phyloP scores from a whole-genome alignment of 164 flowering plant species.

The Echeveria elegans region DNA sequence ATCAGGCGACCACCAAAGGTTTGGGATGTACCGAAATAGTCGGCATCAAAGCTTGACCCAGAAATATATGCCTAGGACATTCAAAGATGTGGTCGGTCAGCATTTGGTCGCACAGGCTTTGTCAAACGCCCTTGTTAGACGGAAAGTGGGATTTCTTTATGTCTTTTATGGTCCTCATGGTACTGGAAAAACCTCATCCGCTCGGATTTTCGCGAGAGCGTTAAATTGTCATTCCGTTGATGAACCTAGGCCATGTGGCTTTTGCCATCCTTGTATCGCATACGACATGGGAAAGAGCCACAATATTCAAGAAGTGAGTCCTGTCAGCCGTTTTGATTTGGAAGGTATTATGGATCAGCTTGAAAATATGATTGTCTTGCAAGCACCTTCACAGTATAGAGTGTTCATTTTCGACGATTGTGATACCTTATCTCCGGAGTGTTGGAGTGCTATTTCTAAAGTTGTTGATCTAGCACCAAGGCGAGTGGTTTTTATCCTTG shows the following conservation, averaged over 20 bases:
- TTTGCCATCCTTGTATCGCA: slow-evolving; percentile 73
- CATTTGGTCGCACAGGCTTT: slow-evolving; percentile 86
- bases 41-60: slow-evolving; percentile 77
- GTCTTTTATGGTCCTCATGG: slow-evolving; percentile 97
- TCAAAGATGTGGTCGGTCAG: slow-evolving; percentile 88
- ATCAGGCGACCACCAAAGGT: slow-evolving; percentile 34
- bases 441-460: slow-evolving; percentile 94
- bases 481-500: slow-evolving; percentile 76
- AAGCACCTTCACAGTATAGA: slow-evolving; percentile 47
- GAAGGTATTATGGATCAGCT: slow-evolving; percentile 64
- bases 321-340: slow-evolving; percentile 67
- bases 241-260: slow-evolving; percentile 78
- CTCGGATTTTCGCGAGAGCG: slow-evolving; percentile 86
- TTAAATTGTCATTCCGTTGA: slow-evolving; percentile 75
- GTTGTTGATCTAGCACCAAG: slow-evolving; percentile 90
- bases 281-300: slow-evolving; percentile 63
- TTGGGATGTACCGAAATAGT: slow-evolving; percentile 23
- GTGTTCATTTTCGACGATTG: slow-evolving; percentile 91
- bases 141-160: slow-evolving; percentile 73
- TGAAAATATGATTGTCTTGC: slow-evolving; percentile 50
- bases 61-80: slow-evolving; percentile 85
- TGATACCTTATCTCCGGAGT: slow-evolving; percentile 69
- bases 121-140: slow-evolving; percentile 68
- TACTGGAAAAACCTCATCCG: slow-evolving; percentile 94
- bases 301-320: slow-evolving; percentile 75